These are phyloP conservation scores for Umbelopsis vinacea DNA, from an alignment of 192 early-diverging fungal species.

Conservation along the genomic window DNA sequence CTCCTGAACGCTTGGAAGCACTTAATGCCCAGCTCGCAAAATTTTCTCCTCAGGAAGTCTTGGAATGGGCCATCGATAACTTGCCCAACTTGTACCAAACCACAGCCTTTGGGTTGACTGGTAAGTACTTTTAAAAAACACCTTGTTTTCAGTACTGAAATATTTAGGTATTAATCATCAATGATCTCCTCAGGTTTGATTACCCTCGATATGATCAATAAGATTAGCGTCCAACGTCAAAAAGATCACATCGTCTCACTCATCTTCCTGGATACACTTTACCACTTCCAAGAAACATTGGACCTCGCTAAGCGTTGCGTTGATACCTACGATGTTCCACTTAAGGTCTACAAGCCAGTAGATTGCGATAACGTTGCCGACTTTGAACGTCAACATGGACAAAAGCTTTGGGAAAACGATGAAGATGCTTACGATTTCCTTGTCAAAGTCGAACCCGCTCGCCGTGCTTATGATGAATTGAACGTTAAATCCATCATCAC, in stretches of 20 bases:
- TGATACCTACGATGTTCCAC: slow-evolving; percentile 68
- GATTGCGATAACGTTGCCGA: slow-evolving; percentile 61
- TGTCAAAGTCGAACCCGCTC: slow-evolving; percentile 93
- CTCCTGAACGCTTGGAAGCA: slow-evolving; percentile 66
- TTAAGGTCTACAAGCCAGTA: slow-evolving; percentile 77
- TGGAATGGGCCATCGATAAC: slow-evolving; percentile 85
- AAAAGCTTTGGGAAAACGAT: slow-evolving; percentile 83
- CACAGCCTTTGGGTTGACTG: slow-evolving; percentile 93
- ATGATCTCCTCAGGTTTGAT: slow-evolving; percentile 60
- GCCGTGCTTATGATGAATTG: slow-evolving; percentile 81
- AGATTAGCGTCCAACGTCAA: slow-evolving; percentile 58
- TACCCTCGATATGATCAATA: slow-evolving; percentile 83
- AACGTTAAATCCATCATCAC: slow-evolving; percentile 83
- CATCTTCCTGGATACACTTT: slow-evolving; percentile 94
- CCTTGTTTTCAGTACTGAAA: neutral
- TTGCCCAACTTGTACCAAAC: slow-evolving; percentile 87
- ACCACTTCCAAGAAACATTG: slow-evolving; percentile 93
- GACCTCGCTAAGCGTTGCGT: slow-evolving; percentile 72
- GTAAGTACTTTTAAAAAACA: no score
- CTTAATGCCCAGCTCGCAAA: slow-evolving; percentile 75
- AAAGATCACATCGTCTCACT: slow-evolving; percentile 70
- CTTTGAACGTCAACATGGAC: slow-evolving; percentile 76
- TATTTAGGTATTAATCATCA: neutral
- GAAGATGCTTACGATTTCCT: slow-evolving; percentile 85
- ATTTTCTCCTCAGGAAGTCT: slow-evolving; percentile 76